These are phyloP conservation scores for Chaetomium strumarium DNA, from an alignment of 2,329 filamentous ascomycete genomes.

Conservation along the genomic window DNA sequence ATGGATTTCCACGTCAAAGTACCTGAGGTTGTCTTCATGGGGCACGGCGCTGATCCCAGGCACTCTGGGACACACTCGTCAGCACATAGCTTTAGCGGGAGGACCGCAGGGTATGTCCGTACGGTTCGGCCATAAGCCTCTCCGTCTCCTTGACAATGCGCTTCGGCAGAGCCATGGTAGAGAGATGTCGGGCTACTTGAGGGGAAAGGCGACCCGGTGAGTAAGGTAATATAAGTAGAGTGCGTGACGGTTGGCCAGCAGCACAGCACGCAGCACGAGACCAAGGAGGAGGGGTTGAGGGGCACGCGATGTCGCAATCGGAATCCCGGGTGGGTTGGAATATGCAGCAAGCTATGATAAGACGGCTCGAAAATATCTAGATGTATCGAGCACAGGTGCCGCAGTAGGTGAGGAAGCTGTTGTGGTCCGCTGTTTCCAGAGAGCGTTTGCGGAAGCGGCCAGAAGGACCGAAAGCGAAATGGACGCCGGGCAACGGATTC, in stretches of 20 bases:
- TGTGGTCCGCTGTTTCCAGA: too few relatives aligned
- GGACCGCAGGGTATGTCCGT: slow-evolving; percentile 34
- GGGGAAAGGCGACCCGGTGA: neutral
- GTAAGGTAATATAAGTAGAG: neutral
- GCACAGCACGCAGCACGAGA: neutral
- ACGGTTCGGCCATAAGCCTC: slow-evolving; percentile 94
- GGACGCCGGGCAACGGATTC: too few relatives aligned
- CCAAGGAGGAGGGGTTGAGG: neutral
- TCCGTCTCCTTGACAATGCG: slow-evolving; percentile 98
- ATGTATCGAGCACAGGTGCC: neutral
- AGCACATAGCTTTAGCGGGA: neutral
- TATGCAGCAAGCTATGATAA: neutral
- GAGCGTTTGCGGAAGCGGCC: too few relatives aligned
- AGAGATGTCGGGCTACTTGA: neutral
- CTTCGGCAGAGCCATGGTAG: slow-evolving; percentile 77
- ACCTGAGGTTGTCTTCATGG: slow-evolving; percentile 94
- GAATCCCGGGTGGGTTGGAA: neutral
- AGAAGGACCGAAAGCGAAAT: too few relatives aligned
- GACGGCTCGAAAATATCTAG: too few relatives aligned
- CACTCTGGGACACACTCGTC: slow-evolving; percentile 52
- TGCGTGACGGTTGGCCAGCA: neutral
- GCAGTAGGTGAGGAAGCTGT: neutral
- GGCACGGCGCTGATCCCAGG: slow-evolving; percentile 93
- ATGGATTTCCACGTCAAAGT: slow-evolving; percentile 97
- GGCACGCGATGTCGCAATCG: neutral